A percentile compares a stretch with the other conserved stretches of the same genome.
Evolutionary conservation across 164 flowering plant species (phyloP).

Genomic region (Macadamia tetraphylla): DNA sequence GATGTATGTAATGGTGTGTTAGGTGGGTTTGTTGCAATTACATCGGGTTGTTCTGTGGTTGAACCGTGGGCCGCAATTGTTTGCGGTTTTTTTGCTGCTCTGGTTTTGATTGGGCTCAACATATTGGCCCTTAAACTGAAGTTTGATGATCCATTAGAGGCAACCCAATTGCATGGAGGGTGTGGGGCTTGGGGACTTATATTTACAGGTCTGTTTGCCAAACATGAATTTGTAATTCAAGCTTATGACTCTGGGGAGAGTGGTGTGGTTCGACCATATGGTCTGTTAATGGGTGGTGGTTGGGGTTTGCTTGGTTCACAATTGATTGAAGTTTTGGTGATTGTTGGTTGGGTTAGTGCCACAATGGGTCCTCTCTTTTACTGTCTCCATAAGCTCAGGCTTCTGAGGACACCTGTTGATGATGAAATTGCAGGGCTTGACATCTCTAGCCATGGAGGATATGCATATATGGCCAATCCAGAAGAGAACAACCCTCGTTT

Average conservation of each 20-base stretch:
- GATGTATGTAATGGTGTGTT: constrained; percentile 61
- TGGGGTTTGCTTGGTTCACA: constrained; percentile 60
- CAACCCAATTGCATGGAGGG: constrained; percentile 69
- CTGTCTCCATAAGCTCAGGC: constrained; percentile 37
- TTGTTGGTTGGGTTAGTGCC: constrained; percentile 60
- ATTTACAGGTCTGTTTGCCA: constrained; percentile 67
- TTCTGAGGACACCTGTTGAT: constrained; percentile 47
- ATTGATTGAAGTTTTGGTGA: constrained; percentile 41
- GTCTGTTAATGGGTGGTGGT: constrained; percentile 72
- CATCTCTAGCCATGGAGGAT: constrained; percentile 70
- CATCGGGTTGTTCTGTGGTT: constrained; percentile 64
- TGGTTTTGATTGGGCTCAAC: constrained; percentile 63
- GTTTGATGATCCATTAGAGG: constrained; percentile 70
- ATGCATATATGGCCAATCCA: constrained; percentile 38
- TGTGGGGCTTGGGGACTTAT: constrained; percentile 76
- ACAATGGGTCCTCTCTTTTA: constrained; percentile 76
- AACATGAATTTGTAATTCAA: constrained; percentile 40
- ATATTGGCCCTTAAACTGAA: constrained; percentile 36
- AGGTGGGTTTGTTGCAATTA: constrained; percentile 58
- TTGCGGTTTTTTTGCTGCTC: constrained; percentile 55
- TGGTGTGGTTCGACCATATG: constrained; percentile 39
- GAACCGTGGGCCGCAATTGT: constrained; percentile 81
- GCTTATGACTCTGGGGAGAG: constrained; percentile 36
- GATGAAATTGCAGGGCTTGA: constrained; percentile 75
- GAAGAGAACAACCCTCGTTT: constrained; percentile 41